Evolutionary conservation across 1,284 basidiomycete species (phyloP), one percentile per base, ranked within the genome.

Genomic region (Takashimella koratensis): DNA sequence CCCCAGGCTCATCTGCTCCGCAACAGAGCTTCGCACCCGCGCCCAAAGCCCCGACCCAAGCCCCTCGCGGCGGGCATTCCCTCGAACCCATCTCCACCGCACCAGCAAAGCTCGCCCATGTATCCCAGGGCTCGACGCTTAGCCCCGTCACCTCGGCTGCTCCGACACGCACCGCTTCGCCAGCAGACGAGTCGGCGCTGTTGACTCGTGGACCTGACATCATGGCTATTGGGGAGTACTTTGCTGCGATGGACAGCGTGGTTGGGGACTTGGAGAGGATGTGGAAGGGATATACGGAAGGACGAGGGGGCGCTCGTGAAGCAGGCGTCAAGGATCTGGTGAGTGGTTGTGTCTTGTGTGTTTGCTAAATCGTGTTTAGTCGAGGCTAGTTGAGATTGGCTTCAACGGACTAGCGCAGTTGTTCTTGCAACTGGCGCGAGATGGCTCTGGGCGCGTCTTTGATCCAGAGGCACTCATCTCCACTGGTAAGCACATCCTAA

Each of bases 241-340:
- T 67, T 42, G 56, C 43, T 5, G 73, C 75, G 8, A 49, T 76
- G 44, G 66, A 73, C 54, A 59, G 64, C 3, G 67, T 75, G 3
- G 54, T 70, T 2, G 62, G 49, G 11, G 75, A 76, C 59, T 58
- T 76, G 13, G 75, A 76, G 57, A 55, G 70, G 44, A 68, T 76
- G 68, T 63, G 62, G 54, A 70, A 66, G 50, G 73, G 71, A 1
- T 54, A 70, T 13, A 56, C 54, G 40, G 69, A 73, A 47, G 68
- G 71, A 2, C 48, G 73, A 57, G 68, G 70, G 6, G 63, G 67
- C 10, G 64, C 63, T n/a, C 59, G 72, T 5, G 73, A 75, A 49
- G 65, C 67, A 1, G 72, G 70, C 8, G 66, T 76, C 4, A 61
- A 60, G 19, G 71, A 74, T 51, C 57, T 74, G 45, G 72, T 69